Conservation (phyloP, 106 monocot genomes). For the Phalaenopsis equestris region DNA sequence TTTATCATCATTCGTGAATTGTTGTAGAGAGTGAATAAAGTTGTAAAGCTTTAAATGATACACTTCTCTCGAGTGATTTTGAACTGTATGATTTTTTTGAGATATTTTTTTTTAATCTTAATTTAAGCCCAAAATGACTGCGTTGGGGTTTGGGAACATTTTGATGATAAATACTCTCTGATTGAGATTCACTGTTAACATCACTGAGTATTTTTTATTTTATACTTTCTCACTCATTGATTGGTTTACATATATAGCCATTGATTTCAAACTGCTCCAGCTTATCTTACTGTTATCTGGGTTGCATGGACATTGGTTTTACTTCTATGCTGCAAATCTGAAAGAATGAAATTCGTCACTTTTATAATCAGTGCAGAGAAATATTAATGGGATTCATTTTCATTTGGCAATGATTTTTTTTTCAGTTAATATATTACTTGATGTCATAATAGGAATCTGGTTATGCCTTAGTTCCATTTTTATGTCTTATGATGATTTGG, state of each 20-base stretch:
- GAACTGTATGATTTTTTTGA: too few relatives aligned
- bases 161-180: too few relatives aligned
- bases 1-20: too few relatives aligned
- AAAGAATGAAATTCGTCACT: neutral
- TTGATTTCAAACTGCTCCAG: neutral
- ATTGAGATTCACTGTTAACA: too few relatives aligned
- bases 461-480: neutral
- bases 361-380: neutral
- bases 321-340: neutral
- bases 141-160: too few relatives aligned
- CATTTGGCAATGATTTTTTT: neutral
- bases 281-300: neutral
- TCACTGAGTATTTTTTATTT: neutral
- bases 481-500: neutral
- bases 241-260: neutral
- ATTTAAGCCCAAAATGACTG: too few relatives aligned
- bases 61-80: too few relatives aligned
- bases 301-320: neutral
- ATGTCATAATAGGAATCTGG: neutral
- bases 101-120: too few relatives aligned
- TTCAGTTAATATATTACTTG: neutral
- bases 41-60: too few relatives aligned
- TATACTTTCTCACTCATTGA: neutral
- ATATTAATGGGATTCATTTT: neutral
- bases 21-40: too few relatives aligned